Conservation (phyloP, 2,329 filamentous ascomycete species). For the Diaporthe nobilis region DNA sequence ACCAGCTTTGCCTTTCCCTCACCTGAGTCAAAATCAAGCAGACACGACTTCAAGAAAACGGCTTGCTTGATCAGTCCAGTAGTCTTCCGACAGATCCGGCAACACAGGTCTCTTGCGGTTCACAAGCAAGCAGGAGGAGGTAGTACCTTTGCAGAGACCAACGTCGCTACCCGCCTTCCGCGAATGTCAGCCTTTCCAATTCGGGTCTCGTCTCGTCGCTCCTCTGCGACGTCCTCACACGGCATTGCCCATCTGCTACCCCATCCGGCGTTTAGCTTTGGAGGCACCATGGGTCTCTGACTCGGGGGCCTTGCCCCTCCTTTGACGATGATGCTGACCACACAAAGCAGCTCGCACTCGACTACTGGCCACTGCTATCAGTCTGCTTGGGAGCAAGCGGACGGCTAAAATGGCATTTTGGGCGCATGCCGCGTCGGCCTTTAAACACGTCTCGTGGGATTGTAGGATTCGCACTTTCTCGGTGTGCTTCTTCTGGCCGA, state of each 20-base stretch:
- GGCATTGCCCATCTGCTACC: constrained; percentile 22
- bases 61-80: constrained; percentile 17
- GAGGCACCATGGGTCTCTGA: constrained; percentile 32
- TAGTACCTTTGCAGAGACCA: constrained; percentile 20
- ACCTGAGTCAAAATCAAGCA: constrained; percentile 9
- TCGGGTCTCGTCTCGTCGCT: constrained; percentile 24
- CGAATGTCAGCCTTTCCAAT: constrained; percentile 28
- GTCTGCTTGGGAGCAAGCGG: constrained; percentile 6
- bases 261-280: constrained; percentile 30
- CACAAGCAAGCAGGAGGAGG: constrained; percentile 13
- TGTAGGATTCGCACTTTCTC: constrained; percentile 9
- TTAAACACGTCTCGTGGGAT: neutral
- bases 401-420: constrained; percentile 7
- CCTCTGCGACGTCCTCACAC: constrained; percentile 32
- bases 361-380: neutral
- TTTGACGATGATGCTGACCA: neutral
- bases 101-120: constrained; percentile 12
- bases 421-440: constrained; percentile 33
- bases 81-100: constrained; percentile 28
- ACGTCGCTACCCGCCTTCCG: constrained; percentile 29
- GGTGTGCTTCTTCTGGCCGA: constrained; percentile 31
- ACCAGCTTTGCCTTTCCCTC: neutral
- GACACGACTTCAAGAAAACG: constrained; percentile 1
- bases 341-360: neutral
- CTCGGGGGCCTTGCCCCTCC: constrained; percentile 16